Evolutionary conservation across 2,329 filamentous ascomycete species (phyloP).

Genomic region (Neophaeococcomyces aloes): DNA sequence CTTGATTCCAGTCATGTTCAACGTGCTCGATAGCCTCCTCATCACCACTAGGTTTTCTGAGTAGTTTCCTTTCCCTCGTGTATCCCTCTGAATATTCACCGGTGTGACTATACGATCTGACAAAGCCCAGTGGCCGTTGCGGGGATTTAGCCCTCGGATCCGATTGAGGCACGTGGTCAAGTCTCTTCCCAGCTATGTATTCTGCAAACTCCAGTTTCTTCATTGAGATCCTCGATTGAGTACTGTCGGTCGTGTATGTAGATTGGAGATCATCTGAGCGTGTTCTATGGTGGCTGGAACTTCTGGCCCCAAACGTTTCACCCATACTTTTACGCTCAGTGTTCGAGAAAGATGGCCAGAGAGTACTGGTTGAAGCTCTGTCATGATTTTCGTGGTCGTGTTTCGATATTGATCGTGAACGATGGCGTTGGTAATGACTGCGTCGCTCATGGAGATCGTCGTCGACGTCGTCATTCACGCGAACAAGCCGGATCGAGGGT

Average conservation of each 20-base stretch:
- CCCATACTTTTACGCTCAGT: constrained; percentile 1
- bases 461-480: background rate
- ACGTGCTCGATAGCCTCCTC: constrained; percentile 3
- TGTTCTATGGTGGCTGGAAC: background rate
- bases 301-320: background rate
- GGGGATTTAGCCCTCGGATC: background rate
- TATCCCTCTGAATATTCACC: constrained; percentile 5
- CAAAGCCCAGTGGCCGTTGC: constrained; percentile 2
- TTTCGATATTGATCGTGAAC: background rate
- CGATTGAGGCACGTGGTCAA: constrained; percentile 1
- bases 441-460: background rate
- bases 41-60: constrained; percentile 1
- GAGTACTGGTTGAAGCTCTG: background rate
- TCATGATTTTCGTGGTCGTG: background rate
- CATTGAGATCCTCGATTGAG: background rate
- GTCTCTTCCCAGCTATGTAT: constrained; percentile 2
- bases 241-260: background rate
- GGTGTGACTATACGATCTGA: background rate
- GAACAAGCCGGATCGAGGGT: constrained; percentile 1
- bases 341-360: constrained; percentile 3
- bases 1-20: background rate
- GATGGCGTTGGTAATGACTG: background rate
- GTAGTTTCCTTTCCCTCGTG: constrained; percentile 1
- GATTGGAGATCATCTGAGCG: background rate
- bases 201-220: constrained; percentile 6